Base-by-base conservation (phyloP, 345 rosid species). In the Microcos paniculata region DNA sequence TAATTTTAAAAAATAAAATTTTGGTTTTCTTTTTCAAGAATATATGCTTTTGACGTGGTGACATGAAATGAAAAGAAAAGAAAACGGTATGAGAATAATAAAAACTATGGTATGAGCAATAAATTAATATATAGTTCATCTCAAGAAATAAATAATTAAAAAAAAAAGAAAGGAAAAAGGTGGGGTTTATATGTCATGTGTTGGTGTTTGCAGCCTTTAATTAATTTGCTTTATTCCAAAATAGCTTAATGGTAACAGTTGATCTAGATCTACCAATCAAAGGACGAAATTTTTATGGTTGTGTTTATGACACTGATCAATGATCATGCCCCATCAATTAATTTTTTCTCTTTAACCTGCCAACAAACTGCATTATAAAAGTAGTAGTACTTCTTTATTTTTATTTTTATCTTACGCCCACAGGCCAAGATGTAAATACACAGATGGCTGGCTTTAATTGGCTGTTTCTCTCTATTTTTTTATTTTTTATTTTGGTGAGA, bases 181-280 rank as follows among this genome's bases (percentile, higher is more conserved):
- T 26, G 42, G 52, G 48, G 52, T 46, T 26, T 26, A 64, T 26
- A 19, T 53, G 73, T 71, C 73, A 71, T 64, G 65, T 55, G 33
- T 45, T 55, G 58, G 46, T 64, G 68, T 9, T 5, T 30, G 33
- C 67, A 69, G 48, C 73, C 73, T 76, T n/a, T n/a, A n/a, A n/a
- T n/a, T n/a, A n/a, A n/a, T n/a, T 80, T 65, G 76, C 79, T 81
- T 77, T 76, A 56, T 74, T 70, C 71, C 68, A 30, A 40, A 23
- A 76, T 35, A 24, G 19, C 18, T 62, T 19, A 33, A 72, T 71
- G 63, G 53, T 33, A n/a, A 46, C 42, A 14, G 78, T 75, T 78
- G 87, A 85, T 85, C 82, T 82, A 80, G 76, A 85, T 85, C 88
- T 28, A 73, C 87, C 87, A 79, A 83, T 83, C 30, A 70, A 14